Evolutionary conservation across 257 asterid genomes (phyloP).

Genomic region (Marsdenia floribunda): DNA sequence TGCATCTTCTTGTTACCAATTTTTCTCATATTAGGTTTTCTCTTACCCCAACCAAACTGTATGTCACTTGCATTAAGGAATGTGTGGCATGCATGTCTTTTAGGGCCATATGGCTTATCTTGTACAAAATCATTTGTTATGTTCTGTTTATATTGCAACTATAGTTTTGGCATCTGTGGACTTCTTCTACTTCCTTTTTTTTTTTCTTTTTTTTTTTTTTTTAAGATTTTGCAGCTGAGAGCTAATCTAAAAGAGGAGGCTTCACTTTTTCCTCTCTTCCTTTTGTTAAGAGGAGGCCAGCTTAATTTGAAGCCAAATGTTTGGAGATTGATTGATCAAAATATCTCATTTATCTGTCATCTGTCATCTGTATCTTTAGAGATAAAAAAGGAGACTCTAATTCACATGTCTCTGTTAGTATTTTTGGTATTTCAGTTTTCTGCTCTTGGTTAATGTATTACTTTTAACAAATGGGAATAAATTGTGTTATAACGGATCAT

Average conservation of each 20-base stretch:
- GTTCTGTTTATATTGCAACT: too few species aligned
- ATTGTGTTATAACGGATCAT: neutral
- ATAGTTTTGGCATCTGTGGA: neutral
- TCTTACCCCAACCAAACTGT: neutral
- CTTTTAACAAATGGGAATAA: neutral
- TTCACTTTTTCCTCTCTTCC: too few species aligned
- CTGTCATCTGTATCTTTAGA: too few species aligned
- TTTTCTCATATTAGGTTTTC: neutral
- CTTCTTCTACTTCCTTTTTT: neutral
- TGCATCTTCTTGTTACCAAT: neutral
- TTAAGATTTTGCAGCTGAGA: too few species aligned
- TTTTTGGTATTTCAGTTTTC: neutral
- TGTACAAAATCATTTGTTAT: neutral
- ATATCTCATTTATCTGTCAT: neutral
- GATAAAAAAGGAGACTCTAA: too few species aligned
- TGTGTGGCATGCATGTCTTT: neutral
- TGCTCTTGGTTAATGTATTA: too few species aligned
- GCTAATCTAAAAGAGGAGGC: too few species aligned
- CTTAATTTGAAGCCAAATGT: neutral
- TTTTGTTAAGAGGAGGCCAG: neutral
- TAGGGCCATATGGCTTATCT: neutral
- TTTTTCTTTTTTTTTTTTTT: too few species aligned
- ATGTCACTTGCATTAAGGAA: neutral
- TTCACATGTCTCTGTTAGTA: neutral
- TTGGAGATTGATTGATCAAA: neutral